A percentile compares a stretch with the other conserved stretches of the same genome.
These are phyloP conservation scores for Fraxinus excelsior DNA, from an alignment of 257 asterid genomes.

Conservation along the genomic window DNA sequence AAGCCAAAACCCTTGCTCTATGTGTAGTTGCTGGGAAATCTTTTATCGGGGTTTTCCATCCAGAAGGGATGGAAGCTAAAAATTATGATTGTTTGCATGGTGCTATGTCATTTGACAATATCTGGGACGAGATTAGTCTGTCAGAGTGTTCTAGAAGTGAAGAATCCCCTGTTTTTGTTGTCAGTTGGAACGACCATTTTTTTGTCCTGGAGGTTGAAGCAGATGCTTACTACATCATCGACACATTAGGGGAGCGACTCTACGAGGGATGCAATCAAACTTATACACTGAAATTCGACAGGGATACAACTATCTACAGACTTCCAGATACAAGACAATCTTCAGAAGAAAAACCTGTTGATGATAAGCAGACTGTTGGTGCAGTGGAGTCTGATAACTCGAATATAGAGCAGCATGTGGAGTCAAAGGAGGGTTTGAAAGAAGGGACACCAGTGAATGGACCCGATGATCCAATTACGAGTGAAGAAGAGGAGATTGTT, in stretches of 20 bases:
- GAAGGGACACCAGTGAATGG: constrained; percentile 25
- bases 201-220: constrained; percentile 78
- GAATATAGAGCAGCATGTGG: constrained; percentile 23
- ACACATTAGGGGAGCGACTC: constrained; percentile 91
- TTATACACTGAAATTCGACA: constrained; percentile 79
- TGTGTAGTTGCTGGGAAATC: constrained; percentile 71
- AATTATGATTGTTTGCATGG: constrained; percentile 76
- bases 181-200: constrained; percentile 99
- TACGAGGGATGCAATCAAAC: constrained; percentile 91
- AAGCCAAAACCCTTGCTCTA: constrained; percentile 65
- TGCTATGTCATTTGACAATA: constrained; percentile 89
- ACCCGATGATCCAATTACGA: constrained; percentile 43
- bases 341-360: constrained; percentile 44
- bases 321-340: constrained; percentile 42
- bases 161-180: constrained; percentile 61
- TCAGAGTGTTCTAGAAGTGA: constrained; percentile 32
- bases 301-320: constrained; percentile 51
- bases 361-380: constrained; percentile 29
- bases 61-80: constrained; percentile 69
- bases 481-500: constrained; percentile 38
- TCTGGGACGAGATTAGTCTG: constrained; percentile 80
- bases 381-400: constrained; percentile 30
- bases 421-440: constrained; percentile 27
- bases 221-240: constrained; percentile 79
- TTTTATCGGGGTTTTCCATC: constrained; percentile 82